Evolutionary conservation across 257 asterid species (phyloP), one percentile per base, ranked within the genome.

Genomic region (Salvia rosmarinus): DNA sequence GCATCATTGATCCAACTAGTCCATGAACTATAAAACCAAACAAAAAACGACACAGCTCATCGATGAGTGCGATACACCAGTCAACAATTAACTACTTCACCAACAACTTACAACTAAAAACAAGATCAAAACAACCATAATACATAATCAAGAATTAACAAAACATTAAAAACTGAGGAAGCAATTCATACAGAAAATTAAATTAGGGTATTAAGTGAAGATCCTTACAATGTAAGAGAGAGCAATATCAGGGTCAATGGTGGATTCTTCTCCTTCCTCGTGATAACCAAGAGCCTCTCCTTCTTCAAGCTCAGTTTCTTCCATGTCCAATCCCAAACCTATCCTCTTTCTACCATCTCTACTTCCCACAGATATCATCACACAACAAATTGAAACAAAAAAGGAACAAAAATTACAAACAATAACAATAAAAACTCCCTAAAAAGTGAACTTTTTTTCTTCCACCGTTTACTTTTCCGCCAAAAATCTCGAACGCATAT

Each of bases 201-300:
- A 49, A 20, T 37, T 7, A 63, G 20, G 56, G 64, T 23, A 62
- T 39, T 28, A 50, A 71, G 30, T 21, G 12, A 34, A 74, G 43
- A 64, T 51, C 21, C 96, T 84, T 83, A 95, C 99, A 67, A 95
- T 83, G 90, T 95, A 90, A 82, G 99, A 92, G 64, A 95, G 95
- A 72, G 91, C 82, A 78, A 89, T 78, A 82, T 95, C 99, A 80
- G 96, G 99, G 90, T 95, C 99, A 86, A 88, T 79, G 78, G 84
- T 71, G 71, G 97, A 84, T 79, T 80, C 89, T 69, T 69, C 88
- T 64, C 58, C 84, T 46, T 64, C 83, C 43, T 81, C 81, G 7
- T 76, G 81, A 56, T 71, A 77, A 76, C 73, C 79, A 62, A 83
- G 88, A 77, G 99, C 96, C 77, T 95, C 98, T 72, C 98, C 99